phyloP scores from a whole-genome alignment of 2,329 filamentous ascomycete species.

The Didymella sp. region DNA sequence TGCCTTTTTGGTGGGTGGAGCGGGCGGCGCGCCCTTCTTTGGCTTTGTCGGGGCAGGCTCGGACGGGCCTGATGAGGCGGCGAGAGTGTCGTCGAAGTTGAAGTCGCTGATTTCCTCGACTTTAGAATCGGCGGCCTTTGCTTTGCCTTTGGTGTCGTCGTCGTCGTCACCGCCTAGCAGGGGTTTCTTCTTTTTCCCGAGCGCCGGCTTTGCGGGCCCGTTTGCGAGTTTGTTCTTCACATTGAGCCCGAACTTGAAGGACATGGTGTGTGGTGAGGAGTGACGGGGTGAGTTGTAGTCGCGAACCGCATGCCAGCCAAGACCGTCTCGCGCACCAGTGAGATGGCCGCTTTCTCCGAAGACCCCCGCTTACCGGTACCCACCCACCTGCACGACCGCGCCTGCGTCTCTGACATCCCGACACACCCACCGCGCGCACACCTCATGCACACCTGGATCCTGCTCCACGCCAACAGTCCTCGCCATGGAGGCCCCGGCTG shows the following conservation, averaged over 20 bases:
- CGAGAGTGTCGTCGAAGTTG: conserved; percentile 63
- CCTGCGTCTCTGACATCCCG: conserved; percentile 1
- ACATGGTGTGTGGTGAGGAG: conserved; percentile 36
- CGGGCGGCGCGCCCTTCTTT: conserved; percentile 46
- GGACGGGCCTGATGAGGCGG: conserved; percentile 30
- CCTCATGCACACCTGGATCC: conserved; percentile 29
- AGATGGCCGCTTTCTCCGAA: conserved; percentile 35
- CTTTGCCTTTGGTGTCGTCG: conserved; percentile 55
- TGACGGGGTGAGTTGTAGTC: not conserved
- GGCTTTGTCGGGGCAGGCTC: conserved; percentile 42
- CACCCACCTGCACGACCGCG: not conserved
- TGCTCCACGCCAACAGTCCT: conserved; percentile 17
- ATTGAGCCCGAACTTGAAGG: conserved; percentile 66
- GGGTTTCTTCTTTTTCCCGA: conserved; percentile 32
- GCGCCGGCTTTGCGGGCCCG: conserved; percentile 29
- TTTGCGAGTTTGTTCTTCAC: conserved; percentile 61
- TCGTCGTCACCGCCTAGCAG: conserved; percentile 56
- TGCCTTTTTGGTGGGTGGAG: conserved; percentile 50
- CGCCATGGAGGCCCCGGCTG: conserved; percentile 42
- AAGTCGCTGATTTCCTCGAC: conserved; percentile 64
- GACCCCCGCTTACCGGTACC: conserved; percentile 28
- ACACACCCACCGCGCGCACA: not conserved
- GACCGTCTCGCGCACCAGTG: conserved; percentile 33
- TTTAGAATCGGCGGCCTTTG: conserved; percentile 45
- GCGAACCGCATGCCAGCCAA: conserved; percentile 27